phyloP scores from a whole-genome alignment of 768 basidiomycete genomes.

The Podaxis carcinomalis region DNA sequence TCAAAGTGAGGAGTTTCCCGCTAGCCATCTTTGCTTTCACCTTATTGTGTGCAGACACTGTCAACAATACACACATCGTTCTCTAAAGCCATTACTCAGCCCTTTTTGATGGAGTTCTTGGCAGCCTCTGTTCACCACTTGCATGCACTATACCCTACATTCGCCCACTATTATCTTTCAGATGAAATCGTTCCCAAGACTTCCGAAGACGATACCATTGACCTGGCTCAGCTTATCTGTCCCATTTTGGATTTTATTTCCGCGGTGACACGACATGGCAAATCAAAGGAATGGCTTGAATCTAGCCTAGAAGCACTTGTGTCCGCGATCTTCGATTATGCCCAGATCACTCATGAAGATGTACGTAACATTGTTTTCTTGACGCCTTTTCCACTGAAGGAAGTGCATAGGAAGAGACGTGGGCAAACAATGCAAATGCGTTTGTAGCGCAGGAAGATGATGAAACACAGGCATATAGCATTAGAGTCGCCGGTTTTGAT shows the following conservation, averaged over 20 bases:
- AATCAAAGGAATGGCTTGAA: conserved; percentile 60
- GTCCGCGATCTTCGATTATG: conserved; percentile 57
- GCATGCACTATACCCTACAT: conserved; percentile 52
- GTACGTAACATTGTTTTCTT: conserved; percentile 37
- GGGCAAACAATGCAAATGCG: conserved; percentile 85
- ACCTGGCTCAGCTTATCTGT: conserved; percentile 72
- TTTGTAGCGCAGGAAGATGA: conserved; percentile 96
- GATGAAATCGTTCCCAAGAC: conserved; percentile 54
- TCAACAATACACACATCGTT: conserved; percentile 80
- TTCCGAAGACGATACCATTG: conserved; percentile 72
- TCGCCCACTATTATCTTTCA: conserved; percentile 58
- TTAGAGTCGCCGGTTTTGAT: conserved; percentile 83
- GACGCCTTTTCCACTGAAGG: conserved; percentile 2
- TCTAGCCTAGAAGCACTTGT: conserved; percentile 49
- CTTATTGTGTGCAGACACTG: conserved; percentile 52
- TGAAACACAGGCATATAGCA: conserved; percentile 76
- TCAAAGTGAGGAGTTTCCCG: conserved; percentile 51
- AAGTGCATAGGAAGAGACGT: conserved; percentile 72
- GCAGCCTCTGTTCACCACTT: conserved; percentile 56
- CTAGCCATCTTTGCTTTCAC: background rate
- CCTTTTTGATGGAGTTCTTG: conserved; percentile 61
- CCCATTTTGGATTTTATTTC: conserved; percentile 80
- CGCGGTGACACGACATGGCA: conserved; percentile 59
- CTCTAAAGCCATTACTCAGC: conserved; percentile 56
- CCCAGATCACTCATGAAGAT: conserved; percentile 88